phyloP scores from a whole-genome alignment of 1,139 yeast genomes.

The Pneumocystis carinii region DNA sequence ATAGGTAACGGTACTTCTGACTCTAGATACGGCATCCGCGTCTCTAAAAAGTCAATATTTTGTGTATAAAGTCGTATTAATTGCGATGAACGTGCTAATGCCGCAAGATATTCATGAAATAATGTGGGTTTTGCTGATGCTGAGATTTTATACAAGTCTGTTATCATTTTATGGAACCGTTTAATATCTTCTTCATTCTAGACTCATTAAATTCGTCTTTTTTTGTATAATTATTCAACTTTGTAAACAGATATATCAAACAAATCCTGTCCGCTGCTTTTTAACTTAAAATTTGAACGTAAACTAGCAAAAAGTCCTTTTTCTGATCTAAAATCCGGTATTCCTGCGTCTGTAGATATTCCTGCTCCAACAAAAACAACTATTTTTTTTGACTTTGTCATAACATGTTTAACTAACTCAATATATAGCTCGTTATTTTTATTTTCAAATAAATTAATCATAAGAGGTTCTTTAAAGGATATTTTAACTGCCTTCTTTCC shows the following conservation, averaged over 20 bases:
- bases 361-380: slow-evolving; percentile 49
- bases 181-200: background rate
- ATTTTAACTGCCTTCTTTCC: background rate
- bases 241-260: slow-evolving; percentile 1
- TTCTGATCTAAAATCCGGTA: slow-evolving; percentile 74
- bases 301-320: slow-evolving; percentile 51
- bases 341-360: slow-evolving; percentile 76
- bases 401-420: background rate
- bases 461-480: background rate
- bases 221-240: background rate
- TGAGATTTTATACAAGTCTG: background rate
- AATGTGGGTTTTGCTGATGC: slow-evolving; percentile 55
- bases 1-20: slow-evolving; percentile 13
- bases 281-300: background rate
- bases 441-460: background rate
- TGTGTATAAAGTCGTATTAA: slow-evolving; percentile 74
- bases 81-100: slow-evolving; percentile 48
- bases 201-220: background rate
- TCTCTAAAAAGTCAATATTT: slow-evolving; percentile 57
- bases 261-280: background rate
- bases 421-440: background rate
- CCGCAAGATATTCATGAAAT: slow-evolving; percentile 64
- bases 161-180: background rate
- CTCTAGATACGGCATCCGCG: slow-evolving; percentile 21
- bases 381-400: background rate